A percentile compares a stretch with the other conserved stretches of the same genome.
Evolutionary conservation across 78 protist species (phyloP).

Genomic region (Planoprotostelium fungivorum): DNA sequence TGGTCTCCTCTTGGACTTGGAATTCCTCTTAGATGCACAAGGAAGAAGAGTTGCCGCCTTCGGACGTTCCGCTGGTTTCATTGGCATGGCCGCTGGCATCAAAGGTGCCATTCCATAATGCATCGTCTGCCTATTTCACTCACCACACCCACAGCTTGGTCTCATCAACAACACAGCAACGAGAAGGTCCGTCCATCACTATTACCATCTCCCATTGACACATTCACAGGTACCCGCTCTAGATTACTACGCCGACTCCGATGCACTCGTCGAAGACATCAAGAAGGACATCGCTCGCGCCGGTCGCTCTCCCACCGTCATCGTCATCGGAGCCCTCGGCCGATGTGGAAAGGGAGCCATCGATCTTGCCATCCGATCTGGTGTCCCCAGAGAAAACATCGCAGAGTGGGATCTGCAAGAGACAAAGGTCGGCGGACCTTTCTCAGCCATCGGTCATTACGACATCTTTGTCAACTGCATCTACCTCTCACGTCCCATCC

Average conservation of each 20-base stretch:
- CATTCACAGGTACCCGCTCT: background rate
- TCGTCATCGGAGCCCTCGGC: conserved; percentile 82
- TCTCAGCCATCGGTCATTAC: conserved; percentile 37
- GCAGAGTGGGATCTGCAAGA: conserved; percentile 75
- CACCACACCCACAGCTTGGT: too few species aligned
- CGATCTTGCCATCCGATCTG: conserved; percentile 31
- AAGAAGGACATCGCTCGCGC: background rate
- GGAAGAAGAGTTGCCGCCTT: conserved; percentile 68
- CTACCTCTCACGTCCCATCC: conserved; percentile 55
- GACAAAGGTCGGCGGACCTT: conserved; percentile 82
- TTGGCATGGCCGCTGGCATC: conserved; percentile 67
- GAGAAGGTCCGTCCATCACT: background rate
- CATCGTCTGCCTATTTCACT: too few species aligned
- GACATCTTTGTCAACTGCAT: conserved; percentile 80
- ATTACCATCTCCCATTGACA: background rate
- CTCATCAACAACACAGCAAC: conserved; percentile 14
- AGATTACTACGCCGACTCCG: background rate
- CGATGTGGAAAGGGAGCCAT: conserved; percentile 77
- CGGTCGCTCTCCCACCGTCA: conserved; percentile 18
- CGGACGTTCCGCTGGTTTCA: conserved; percentile 76
- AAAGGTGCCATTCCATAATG: too few species aligned
- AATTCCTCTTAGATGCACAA: conserved; percentile 48
- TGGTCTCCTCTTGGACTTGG: conserved; percentile 67
- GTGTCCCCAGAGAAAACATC: conserved; percentile 16
- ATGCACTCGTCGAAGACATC: background rate